These are phyloP conservation scores for Debaryomyces tyrocola DNA, from an alignment of 805 yeast species.

Conservation along the genomic window DNA sequence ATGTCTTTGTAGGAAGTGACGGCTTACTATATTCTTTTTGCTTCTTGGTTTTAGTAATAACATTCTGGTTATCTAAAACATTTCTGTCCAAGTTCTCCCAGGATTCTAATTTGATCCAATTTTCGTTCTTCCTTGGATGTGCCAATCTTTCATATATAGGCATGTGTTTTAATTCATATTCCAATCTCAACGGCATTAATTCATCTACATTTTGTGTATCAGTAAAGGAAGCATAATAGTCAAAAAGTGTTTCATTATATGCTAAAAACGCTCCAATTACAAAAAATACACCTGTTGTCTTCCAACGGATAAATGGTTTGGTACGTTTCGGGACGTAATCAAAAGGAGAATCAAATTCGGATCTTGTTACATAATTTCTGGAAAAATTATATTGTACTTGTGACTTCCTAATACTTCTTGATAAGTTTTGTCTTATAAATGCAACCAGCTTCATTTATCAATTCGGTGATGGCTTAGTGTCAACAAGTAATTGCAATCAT, in stretches of 20 bases:
- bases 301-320: slow-evolving; percentile 32
- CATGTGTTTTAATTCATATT: slow-evolving; percentile 46
- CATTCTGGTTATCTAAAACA: slow-evolving; percentile 25
- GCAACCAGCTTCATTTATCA: too few species aligned
- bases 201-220: slow-evolving; percentile 16
- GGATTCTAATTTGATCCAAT: slow-evolving; percentile 43
- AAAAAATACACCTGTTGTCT: slow-evolving; percentile 18
- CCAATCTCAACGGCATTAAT: slow-evolving; percentile 40
- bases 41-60: slow-evolving; percentile 7
- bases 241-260: slow-evolving; percentile 26
- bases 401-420: not conserved
- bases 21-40: slow-evolving; percentile 17
- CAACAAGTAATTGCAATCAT: too few species aligned
- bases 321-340: slow-evolving; percentile 23
- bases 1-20: slow-evolving; percentile 39
- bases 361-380: slow-evolving; percentile 24
- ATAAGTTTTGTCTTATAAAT: not conserved
- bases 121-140: slow-evolving; percentile 44
- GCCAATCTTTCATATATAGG: slow-evolving; percentile 52
- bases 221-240: slow-evolving; percentile 24
- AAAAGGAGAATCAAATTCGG: slow-evolving; percentile 31
- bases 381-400: not conserved
- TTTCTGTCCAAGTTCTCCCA: slow-evolving; percentile 46
- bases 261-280: slow-evolving; percentile 22
- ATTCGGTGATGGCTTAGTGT: too few species aligned